These are phyloP conservation scores for Quercus berberidifolia DNA, from an alignment of 306 rosid genomes.

Conservation along the genomic window DNA sequence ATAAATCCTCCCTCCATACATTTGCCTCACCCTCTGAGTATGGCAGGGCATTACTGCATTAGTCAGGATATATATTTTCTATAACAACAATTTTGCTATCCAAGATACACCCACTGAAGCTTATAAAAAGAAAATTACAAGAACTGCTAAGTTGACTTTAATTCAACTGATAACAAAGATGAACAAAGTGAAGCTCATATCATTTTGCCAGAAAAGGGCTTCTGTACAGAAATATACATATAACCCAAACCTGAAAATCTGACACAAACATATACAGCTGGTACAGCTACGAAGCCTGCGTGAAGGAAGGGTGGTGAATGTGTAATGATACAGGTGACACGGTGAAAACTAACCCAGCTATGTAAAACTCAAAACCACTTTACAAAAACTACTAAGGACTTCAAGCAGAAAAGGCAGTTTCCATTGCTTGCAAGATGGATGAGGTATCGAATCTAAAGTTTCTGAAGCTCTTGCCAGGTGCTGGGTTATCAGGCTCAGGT, in stretches of 20 bases:
- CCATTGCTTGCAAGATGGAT: constrained; percentile 70
- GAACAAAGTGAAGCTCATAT: constrained; percentile 20
- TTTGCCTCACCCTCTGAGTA: no score
- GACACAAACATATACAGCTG: constrained; percentile 32
- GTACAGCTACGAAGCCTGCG: constrained; percentile 28
- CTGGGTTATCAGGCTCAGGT: constrained; percentile 52
- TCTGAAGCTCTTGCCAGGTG: constrained; percentile 73
- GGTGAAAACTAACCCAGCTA: constrained; percentile 21
- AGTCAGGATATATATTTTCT: no score
- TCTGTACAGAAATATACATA: constrained; percentile 59
- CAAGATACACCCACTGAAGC: neutral
- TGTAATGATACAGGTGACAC: constrained; percentile 15
- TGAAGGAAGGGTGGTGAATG: constrained; percentile 1
- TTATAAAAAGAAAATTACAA: neutral
- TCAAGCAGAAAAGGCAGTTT: constrained; percentile 58
- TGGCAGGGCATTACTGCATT: no score
- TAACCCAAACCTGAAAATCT: constrained; percentile 36
- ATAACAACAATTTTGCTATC: neutral
- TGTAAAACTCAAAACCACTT: constrained; percentile 20
- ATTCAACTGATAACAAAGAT: neutral
- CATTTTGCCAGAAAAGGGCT: constrained; percentile 20
- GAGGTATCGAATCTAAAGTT: constrained; percentile 66
- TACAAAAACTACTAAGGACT: constrained; percentile 28
- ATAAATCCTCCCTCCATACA: no score
- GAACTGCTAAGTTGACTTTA: neutral